Evolutionary conservation across 257 asterid species (phyloP).

Genomic region (Thymus quinquecostatus): DNA sequence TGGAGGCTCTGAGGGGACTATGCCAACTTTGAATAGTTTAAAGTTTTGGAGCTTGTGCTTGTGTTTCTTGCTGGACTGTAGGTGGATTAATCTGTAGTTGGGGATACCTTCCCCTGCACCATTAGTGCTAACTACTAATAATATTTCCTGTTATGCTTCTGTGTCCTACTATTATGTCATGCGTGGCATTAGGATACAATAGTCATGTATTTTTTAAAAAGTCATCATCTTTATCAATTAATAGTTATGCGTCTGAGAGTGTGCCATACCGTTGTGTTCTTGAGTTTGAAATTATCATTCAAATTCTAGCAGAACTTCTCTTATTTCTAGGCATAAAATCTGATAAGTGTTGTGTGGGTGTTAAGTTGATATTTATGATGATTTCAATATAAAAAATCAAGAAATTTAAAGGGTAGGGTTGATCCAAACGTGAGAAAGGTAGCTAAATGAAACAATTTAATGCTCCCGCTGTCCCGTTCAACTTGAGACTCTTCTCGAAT

Average conservation of each 20-base stretch:
- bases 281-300: constrained; percentile 22
- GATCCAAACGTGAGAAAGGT: constrained; percentile 8
- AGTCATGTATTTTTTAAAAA: constrained; percentile 1
- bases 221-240: constrained; percentile 3
- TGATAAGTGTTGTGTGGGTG: neutral
- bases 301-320: constrained; percentile 1
- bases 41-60: neutral
- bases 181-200: constrained; percentile 13
- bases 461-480: neutral
- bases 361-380: neutral
- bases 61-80: constrained; percentile 10
- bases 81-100: neutral
- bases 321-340: neutral
- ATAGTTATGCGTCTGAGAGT: neutral
- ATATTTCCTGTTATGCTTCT: neutral
- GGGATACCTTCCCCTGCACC: neutral
- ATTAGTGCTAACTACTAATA: neutral
- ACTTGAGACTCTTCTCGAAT: no score
- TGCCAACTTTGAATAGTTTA: neutral
- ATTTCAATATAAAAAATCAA: neutral
- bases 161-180: neutral
- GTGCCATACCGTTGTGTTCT: neutral
- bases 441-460: constrained; percentile 19
- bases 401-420: neutral
- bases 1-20: constrained; percentile 3